Base-by-base conservation (phyloP, 2,329 filamentous ascomycete genomes). In the Pleurostoma richardsiae region DNA sequence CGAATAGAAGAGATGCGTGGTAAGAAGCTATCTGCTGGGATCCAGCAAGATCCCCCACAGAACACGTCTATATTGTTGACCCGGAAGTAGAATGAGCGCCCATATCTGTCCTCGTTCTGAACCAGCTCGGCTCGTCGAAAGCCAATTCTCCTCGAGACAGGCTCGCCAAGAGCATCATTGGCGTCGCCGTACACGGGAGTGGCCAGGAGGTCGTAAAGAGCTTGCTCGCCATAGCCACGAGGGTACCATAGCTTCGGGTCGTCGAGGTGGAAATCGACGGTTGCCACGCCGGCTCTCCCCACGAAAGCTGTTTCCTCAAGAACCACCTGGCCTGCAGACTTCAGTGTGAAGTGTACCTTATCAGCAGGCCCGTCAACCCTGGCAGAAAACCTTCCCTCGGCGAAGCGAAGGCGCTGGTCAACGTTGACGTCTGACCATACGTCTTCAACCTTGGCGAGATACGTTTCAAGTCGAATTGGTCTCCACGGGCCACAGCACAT, bases 401-500 rank as follows among this genome's bases (percentile, higher is more conserved):
- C 70, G 2, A 53, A 54, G 43, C 65, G 61, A 31, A 72, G 55
- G 51, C 74, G 66, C 6, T 56, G 42, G 8, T 52, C 57, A 10
- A 71, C 55, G 26, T 65, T 56, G 46, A 59, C 63, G 30, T 70
- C 55, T 1, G 70, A 61, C 52, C 74, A 76, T 4, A 89, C 63
- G 54, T 88, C 80, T 0, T 76, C 69, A 4, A 90, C 64, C 11
- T 77, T 70, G 6, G 73, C 70, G 39, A 68, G 61, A 49, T 85
- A 90, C 1, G 75, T 73, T 60, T 91, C 85, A 2, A 90, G 62
- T 10, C 73, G 73, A 2, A 90, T 73, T 3, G 82, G 76, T 51
- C 78, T 77, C 85, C 86, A 90, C 3, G 82, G 79, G 0, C 82
- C 83, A 6, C 73, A 76, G 1, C 80, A 82, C 60, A 82, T 73